Evolutionary conservation across 371 early-diverging fungal genomes (phyloP).

Genomic region (Smittium mucronatum): DNA sequence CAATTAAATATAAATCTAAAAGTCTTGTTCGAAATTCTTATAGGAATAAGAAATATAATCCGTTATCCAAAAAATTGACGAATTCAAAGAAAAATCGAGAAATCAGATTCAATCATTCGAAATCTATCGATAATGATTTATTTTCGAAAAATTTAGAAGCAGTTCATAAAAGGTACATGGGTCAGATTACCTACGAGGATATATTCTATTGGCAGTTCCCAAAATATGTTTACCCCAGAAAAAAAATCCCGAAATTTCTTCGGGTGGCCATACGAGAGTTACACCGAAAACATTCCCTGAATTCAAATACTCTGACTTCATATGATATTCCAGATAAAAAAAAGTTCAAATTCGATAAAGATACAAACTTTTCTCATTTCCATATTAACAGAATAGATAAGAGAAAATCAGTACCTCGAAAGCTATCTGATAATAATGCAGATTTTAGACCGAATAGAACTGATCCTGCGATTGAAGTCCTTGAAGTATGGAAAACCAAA

Average conservation of each 20-base stretch:
- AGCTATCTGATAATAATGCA: background rate
- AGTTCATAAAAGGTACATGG: background rate
- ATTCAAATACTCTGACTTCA: background rate
- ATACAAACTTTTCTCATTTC: background rate
- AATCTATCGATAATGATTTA: background rate
- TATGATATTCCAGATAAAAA: slow-evolving; percentile 10
- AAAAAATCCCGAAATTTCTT: slow-evolving; percentile 7
- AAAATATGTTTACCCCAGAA: background rate
- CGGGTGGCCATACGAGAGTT: slow-evolving; percentile 8
- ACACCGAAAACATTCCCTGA: background rate
- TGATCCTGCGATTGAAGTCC: background rate
- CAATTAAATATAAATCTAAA: too few species aligned
- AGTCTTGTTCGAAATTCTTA: background rate
- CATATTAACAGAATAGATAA: background rate
- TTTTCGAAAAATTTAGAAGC: background rate
- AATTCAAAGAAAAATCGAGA: background rate
- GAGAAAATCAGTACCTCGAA: background rate
- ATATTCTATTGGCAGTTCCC: slow-evolving; percentile 12
- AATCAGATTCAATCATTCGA: background rate
- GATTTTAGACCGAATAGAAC: background rate
- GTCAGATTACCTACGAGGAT: slow-evolving; percentile 11
- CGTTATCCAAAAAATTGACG: background rate
- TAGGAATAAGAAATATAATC: background rate
- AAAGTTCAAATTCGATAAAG: background rate
- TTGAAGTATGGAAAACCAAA: slow-evolving; percentile 13